A percentile compares a stretch with the other conserved stretches of the same genome.
Evolutionary conservation across 768 basidiomycete genomes (phyloP).

Genomic region (Mycena crocata): DNA sequence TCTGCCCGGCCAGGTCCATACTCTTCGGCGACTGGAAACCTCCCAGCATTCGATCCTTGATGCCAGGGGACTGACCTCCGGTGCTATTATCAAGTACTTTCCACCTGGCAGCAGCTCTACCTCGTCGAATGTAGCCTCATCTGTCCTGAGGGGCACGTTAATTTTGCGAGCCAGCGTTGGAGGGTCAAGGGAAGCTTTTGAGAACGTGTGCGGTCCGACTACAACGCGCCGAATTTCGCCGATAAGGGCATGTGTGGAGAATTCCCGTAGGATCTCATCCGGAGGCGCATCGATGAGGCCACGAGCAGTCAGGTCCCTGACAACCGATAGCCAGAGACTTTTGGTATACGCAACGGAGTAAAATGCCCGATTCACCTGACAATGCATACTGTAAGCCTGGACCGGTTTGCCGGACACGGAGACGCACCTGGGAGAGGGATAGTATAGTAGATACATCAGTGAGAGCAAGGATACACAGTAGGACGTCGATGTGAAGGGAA

Average conservation of each 20-base stretch:
- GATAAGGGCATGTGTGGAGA: neutral
- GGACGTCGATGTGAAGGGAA: too few species aligned
- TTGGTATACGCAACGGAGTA: neutral
- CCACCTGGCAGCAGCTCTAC: constrained; percentile 3
- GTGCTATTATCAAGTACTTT: neutral
- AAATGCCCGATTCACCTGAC: neutral
- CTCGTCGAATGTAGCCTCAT: neutral
- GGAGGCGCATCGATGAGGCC: neutral
- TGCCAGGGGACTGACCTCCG: neutral
- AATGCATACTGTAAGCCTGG: too few species aligned
- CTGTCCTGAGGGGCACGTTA: too few species aligned
- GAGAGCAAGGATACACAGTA: too few species aligned
- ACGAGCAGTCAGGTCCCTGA: neutral
- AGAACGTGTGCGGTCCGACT: neutral
- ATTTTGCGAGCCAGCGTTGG: neutral
- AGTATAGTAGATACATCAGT: too few species aligned
- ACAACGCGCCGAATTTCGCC: neutral
- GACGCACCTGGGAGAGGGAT: too few species aligned
- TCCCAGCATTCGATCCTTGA: neutral
- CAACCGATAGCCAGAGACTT: neutral
- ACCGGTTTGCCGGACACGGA: too few species aligned
- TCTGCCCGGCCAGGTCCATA: constrained; percentile 3
- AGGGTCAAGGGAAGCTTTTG: too few species aligned
- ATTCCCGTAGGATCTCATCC: neutral
- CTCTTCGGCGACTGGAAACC: neutral